A percentile compares a stretch with the other conserved stretches of the same genome.
These are phyloP conservation scores for Cladophialophora immunda DNA, from an alignment of 2,329 filamentous ascomycete genomes.

Conservation along the genomic window DNA sequence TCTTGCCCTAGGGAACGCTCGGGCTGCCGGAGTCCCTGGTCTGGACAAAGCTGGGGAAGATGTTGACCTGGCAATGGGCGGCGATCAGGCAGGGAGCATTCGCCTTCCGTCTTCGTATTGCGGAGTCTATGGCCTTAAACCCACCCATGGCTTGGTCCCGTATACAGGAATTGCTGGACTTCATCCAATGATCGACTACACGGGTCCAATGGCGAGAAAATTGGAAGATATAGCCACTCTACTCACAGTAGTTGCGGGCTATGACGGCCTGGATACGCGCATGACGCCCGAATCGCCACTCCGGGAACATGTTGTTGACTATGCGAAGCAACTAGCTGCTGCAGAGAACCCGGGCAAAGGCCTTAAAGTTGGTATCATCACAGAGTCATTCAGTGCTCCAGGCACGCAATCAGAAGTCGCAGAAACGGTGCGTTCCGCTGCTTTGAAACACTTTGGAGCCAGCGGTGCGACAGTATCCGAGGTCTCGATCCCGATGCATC, in stretches of 20 bases:
- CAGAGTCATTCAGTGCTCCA: constrained; percentile 53
- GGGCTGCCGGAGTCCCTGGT: constrained; percentile 30
- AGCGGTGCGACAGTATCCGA: constrained; percentile 57
- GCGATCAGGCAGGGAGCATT: constrained; percentile 52
- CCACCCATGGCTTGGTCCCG: constrained; percentile 59
- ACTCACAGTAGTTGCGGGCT: constrained; percentile 57
- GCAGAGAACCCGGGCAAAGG: constrained; percentile 46
- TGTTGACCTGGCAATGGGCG: constrained; percentile 50
- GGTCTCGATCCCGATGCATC: constrained; percentile 59
- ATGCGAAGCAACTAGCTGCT: constrained; percentile 44
- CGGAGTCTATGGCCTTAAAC: constrained; percentile 57
- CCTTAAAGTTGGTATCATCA: constrained; percentile 57
- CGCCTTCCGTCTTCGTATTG: constrained; percentile 51
- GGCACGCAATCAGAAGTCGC: constrained; percentile 52
- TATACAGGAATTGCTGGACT: constrained; percentile 58
- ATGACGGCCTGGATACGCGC: constrained; percentile 59
- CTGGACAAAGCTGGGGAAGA: constrained; percentile 43
- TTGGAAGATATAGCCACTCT: constrained; percentile 55
- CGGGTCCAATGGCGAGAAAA: constrained; percentile 56
- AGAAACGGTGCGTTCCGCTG: constrained; percentile 48
- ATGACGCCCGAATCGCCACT: constrained; percentile 52
- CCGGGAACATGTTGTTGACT: constrained; percentile 45
- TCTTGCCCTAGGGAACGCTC: constrained; percentile 41
- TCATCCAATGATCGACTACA: constrained; percentile 55
- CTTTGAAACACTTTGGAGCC: constrained; percentile 48